Base-by-base conservation (phyloP, 805 yeast species). In the Kazachstania taianensis region DNA sequence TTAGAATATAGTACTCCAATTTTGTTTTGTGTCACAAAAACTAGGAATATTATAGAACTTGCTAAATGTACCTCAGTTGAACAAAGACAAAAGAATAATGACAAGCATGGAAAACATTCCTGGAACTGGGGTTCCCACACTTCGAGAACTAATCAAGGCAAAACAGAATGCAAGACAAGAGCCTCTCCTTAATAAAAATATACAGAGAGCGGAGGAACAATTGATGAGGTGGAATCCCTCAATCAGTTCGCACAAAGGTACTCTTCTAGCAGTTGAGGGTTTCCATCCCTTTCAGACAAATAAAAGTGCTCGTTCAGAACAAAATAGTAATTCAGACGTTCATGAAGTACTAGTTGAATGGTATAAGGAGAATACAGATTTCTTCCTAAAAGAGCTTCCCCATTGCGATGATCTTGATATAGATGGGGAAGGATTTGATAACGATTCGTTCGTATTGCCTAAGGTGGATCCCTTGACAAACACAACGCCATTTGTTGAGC, bases 201-300 rank as follows among this genome's bases (percentile, higher is more conserved):
- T 43, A 12, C 41, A 42, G 17, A 44, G 46, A 13, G 49, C 52
- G 54, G 61, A 53, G 32, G 57, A 51, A 12, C 39, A 41, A 10
- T 29, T 56, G 20, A 39, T 55, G 12, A 52, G 46, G 30, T 53
- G 59, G 55, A 49, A 45, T 17, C 55, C 57, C 5, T 42, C 56
- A 1, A 37, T 39, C 1, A 48, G 52, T 4, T 49, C 49, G 15
- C 46, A 48, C 33, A 40, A 35, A 9, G 55, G 56, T 10, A 43
- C 57, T 1, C 30, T 49, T 1, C 41, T 44, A 36, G 53, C 48
- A 5, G 37, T 53, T 8, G 50, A 50, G 9, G 59, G 55, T 7
- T 39, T 32, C 2, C 59, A 51, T 36, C 59, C 60, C 5, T 53
- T 46, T 32, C 60, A 55, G 34, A 18, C 17, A 8, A 19, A 25